Conservation (phyloP, 2,329 filamentous ascomycete genomes). For the Colletotrichum liriopes region DNA sequence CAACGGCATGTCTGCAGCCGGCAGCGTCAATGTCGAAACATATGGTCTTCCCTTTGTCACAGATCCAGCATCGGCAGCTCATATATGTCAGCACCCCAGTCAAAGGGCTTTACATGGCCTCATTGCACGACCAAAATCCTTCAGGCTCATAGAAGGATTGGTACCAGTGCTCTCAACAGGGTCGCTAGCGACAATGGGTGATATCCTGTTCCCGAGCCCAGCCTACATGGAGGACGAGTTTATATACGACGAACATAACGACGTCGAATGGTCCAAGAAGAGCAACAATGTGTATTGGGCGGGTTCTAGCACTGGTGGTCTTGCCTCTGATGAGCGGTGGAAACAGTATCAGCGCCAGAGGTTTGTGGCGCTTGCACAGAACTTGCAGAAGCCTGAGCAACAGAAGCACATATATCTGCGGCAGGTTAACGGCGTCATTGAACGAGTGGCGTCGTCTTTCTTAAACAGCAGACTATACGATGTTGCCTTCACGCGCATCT, state of each 20-base stretch:
- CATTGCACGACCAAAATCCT: slow-evolving; percentile 59
- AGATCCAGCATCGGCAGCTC: slow-evolving; percentile 22
- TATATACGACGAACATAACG: slow-evolving; percentile 57
- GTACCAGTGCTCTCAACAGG: slow-evolving; percentile 65
- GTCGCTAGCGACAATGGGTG: slow-evolving; percentile 62
- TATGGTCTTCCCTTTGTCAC: slow-evolving; percentile 56
- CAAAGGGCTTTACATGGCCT: slow-evolving; percentile 62
- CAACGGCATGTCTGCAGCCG: not conserved
- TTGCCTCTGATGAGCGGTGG: slow-evolving; percentile 55
- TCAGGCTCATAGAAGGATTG: slow-evolving; percentile 56
- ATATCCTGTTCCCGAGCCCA: slow-evolving; percentile 68
- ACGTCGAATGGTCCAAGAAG: slow-evolving; percentile 66
- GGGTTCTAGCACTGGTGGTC: slow-evolving; percentile 69
- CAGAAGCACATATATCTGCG: slow-evolving; percentile 53
- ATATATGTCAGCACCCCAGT: slow-evolving; percentile 63
- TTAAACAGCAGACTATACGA: slow-evolving; percentile 59
- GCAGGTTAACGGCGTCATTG: slow-evolving; percentile 42
- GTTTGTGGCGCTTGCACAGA: slow-evolving; percentile 57
- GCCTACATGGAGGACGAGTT: slow-evolving; percentile 63
- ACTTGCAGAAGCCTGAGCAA: slow-evolving; percentile 43
- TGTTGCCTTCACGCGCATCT: slow-evolving; percentile 61
- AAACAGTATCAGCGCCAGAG: slow-evolving; percentile 63
- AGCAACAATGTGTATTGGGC: slow-evolving; percentile 69
- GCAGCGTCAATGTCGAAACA: slow-evolving; percentile 34
- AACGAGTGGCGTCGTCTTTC: slow-evolving; percentile 48